Base-by-base conservation (phyloP, 345 rosid species). In the Salix purpurea region DNA sequence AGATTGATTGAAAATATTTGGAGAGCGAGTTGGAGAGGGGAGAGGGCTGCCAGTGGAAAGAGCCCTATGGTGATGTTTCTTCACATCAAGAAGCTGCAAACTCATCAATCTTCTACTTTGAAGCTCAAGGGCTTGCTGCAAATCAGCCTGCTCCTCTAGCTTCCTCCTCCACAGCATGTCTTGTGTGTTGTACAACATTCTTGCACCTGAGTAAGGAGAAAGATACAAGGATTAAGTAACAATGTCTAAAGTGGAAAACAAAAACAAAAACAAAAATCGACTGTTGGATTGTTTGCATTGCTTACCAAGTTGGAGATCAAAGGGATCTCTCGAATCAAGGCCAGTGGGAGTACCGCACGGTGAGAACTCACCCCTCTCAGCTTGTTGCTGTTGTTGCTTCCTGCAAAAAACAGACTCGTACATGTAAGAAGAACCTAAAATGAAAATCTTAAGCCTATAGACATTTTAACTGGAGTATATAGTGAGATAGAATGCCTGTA, bases 11-110 rank as follows among this genome's bases (percentile, higher is more conserved):
- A 91, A 92, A 71, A 90, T 77, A 69, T 54, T 85, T 18, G 90
- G 85, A 5, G 90, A 80, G 28, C 81, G 89, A 11, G 87, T 77
- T 0, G 89, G 89, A 11, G 94, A 87, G 2, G 90, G 90, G 76
- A 88, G 77, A 15, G 90, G 89, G 72, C 90, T 89, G 77, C 91
- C 92, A 2, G 84, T 79, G 5, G 97, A 86, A 32, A 91, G 90
- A 48, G 94, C 90, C 56, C 86, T 83, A 69, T 88, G 90, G 74
- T 89, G 90, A 80, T 88, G 92, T 81, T 89, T 91, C 86, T 91
- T 92, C 64, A 89, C 88, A 72, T 92, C 94, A 76, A 88, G 91
- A 83, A 94, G 97, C 81, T 92, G 94, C 79, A 94, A 71, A 77
- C 85, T 83, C 97, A 91, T 86, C 67, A 94, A 71, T 67, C 97